Evolutionary conservation across 129 eudicot species (phyloP), one percentile per base, ranked within the genome.

Genomic region (Logfia minima): DNA sequence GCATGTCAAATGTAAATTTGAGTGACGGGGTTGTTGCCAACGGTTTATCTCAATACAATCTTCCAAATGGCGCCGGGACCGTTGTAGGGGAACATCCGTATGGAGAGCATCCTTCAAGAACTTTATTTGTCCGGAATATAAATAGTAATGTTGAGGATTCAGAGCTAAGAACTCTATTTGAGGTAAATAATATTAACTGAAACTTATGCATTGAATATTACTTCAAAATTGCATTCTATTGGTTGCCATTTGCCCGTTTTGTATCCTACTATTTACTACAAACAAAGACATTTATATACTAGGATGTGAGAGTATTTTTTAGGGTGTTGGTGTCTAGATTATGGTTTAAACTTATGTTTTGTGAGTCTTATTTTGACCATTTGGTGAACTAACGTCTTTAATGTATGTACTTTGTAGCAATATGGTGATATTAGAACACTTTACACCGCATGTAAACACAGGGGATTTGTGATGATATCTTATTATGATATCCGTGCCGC

Each of bases 401-500:
- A 51, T 80, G 70, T 43, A 61, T 41, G 66, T 55, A 61, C 32
- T 28, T 71, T 79, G 53, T 72, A 94, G 99, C 97, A 91, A 89
- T 94, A 84, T 79, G 99, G 99, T 11, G 94, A 91, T 77, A 94
- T 94, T 76, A 84, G 97, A 77, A 89, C 97, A 75, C 82, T 94
- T 28, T 95, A 89, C 72, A 91, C 99, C 23, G 94, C 97, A 13
- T 91, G 97, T 82, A 95, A 95, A 75, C 96, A 89, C 69, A 76
- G 99, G 78, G 99, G 99, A 5, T 95, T 95, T 88, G 97, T 95
- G 71, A 95, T 95, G 99, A 91, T 95, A 83, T 91, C 99, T 52
- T 95, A 91, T 74, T 91, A 95, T 26, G 99, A 95, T 66, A 95
- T 95, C 13, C 89, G 99, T 66, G 90, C 92, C 80, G 97, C 99